These are phyloP conservation scores for Gossypium schwendimanii DNA, from an alignment of 441 rosid species.

Conservation along the genomic window DNA sequence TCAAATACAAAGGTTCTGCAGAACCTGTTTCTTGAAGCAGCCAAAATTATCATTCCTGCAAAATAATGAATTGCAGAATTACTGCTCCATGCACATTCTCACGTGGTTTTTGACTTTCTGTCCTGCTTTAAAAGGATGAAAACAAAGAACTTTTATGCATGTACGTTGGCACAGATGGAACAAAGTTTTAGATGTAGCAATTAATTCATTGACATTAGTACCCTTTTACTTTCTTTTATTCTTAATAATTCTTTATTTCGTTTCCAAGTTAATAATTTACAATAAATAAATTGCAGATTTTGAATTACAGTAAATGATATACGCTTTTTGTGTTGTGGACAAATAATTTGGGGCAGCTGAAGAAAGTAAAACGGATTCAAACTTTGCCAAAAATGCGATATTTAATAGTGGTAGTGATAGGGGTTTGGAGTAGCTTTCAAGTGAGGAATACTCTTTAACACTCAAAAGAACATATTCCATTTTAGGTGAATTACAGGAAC, in stretches of 20 bases:
- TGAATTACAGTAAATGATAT: neutral
- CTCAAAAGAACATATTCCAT: neutral
- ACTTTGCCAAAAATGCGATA: no score
- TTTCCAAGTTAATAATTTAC: neutral
- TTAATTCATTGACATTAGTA: neutral
- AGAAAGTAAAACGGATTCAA: no score
- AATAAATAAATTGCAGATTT: neutral
- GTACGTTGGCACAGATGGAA: neutral
- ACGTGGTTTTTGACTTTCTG: neutral
- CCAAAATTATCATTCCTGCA: neutral
- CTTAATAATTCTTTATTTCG: neutral
- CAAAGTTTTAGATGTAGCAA: neutral
- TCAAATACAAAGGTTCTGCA: neutral
- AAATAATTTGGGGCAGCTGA: neutral
- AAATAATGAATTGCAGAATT: neutral
- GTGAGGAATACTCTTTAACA: neutral
- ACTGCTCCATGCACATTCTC: neutral
- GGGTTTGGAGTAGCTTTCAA: neutral
- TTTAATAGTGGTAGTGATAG: neutral
- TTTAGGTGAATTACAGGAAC: neutral
- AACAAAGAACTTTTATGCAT: neutral
- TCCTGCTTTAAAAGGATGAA: neutral
- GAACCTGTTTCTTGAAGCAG: neutral
- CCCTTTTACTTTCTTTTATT: neutral
- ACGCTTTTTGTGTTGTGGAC: neutral